A percentile compares a stretch with the other conserved stretches of the same genome.
These are phyloP conservation scores for Paracoccidioides brasiliensis DNA, from an alignment of 2,329 filamentous ascomycete species.

Conservation along the genomic window DNA sequence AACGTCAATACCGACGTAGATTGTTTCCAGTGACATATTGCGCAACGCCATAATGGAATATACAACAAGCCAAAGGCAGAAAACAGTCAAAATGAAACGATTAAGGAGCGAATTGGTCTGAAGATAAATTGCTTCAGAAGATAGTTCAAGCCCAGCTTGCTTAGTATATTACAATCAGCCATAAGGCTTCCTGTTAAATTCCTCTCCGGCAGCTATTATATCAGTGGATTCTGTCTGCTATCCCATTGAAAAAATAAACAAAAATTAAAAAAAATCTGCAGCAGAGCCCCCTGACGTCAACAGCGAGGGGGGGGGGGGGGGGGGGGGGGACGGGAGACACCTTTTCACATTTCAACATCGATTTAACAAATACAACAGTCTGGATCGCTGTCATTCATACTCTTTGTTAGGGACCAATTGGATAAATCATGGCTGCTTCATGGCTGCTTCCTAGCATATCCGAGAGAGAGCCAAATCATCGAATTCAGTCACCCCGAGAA, in stretches of 20 bases:
- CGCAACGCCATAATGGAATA: background rate
- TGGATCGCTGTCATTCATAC: background rate
- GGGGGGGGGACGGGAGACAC: too few relatives aligned
- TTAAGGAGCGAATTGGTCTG: background rate
- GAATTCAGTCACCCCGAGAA: background rate
- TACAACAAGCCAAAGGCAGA: background rate
- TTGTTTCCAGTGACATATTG: background rate
- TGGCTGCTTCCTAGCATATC: background rate
- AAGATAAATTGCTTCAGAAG: background rate
- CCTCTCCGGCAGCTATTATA: background rate
- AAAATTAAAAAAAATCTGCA: background rate
- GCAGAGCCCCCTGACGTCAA: background rate
- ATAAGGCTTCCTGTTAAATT: background rate
- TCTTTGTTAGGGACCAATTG: background rate
- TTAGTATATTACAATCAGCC: background rate
- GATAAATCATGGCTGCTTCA: background rate
- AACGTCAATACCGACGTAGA: slow-evolving; percentile 2
- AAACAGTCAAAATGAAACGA: background rate
- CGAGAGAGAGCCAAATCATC: background rate
- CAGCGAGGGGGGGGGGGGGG: too few relatives aligned
- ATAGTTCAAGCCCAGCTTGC: background rate
- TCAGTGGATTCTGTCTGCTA: background rate
- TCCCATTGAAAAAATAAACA: background rate
- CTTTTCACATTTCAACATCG: background rate
- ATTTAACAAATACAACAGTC: background rate